phyloP scores from a whole-genome alignment of 1,139 yeast genomes.

The Suhomyces bokatorum region DNA sequence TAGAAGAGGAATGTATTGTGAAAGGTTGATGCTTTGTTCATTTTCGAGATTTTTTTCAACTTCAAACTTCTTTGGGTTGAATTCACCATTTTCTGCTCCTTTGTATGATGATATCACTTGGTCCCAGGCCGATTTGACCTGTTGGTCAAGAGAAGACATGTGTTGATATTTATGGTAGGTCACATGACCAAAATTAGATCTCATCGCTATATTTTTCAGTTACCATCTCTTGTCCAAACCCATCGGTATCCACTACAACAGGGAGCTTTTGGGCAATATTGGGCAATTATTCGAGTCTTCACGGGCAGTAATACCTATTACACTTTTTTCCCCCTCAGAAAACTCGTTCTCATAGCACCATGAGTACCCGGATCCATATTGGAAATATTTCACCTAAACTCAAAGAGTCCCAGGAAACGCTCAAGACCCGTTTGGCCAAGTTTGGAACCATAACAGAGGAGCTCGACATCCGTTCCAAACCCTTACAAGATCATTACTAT shows the following conservation, averaged over 20 bases:
- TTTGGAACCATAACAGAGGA: conserved; percentile 49
- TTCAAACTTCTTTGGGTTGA: not conserved
- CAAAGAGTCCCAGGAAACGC: conserved; percentile 41
- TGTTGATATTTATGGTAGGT: not conserved
- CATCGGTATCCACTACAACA: not conserved
- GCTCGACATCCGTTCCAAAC: conserved; percentile 52
- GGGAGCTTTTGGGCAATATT: not conserved
- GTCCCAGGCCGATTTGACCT: not conserved
- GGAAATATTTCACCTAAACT: conserved; percentile 64
- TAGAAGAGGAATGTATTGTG: conserved; percentile 6
- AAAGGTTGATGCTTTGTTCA: conserved; percentile 1
- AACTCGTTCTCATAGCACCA: not conserved
- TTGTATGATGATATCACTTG: not conserved
- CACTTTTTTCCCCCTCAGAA: not conserved
- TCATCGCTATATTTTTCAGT: conserved; percentile 1
- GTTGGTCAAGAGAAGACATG: not conserved
- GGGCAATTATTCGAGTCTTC: not conserved
- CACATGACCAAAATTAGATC: conserved; percentile 1
- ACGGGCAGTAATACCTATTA: not conserved
- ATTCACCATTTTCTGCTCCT: conserved; percentile 13
- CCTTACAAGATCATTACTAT: conserved; percentile 52
- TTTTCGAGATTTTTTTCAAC: not conserved
- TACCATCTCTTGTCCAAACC: not conserved
- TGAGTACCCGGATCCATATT: conserved; percentile 54
- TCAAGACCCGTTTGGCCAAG: conserved; percentile 48